phyloP scores from a whole-genome alignment of 2,329 filamentous ascomycete genomes.

The Epichloe sibirici region DNA sequence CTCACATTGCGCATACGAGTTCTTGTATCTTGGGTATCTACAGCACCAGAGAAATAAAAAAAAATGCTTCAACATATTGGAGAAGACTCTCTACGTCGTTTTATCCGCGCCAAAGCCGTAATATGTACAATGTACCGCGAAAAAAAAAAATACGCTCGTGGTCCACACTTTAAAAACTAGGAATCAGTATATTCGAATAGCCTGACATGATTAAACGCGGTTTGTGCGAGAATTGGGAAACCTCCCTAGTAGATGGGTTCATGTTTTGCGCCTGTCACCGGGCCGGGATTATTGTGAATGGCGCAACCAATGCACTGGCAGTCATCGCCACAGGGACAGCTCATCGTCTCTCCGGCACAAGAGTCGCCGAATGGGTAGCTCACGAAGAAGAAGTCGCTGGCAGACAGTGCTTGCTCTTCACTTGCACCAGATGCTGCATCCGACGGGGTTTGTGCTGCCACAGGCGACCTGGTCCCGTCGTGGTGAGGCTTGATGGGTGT shows the following conservation, averaged over 20 bases:
- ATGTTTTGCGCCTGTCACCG: background rate
- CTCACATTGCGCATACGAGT: background rate
- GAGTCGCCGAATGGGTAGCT: constrained; percentile 36
- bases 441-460: constrained; percentile 33
- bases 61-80: background rate
- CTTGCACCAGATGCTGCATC: constrained; percentile 30
- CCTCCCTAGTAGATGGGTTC: background rate
- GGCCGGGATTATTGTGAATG: constrained; percentile 31
- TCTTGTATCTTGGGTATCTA: background rate
- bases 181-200: no score
- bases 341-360: constrained; percentile 36
- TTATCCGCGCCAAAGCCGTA: no score
- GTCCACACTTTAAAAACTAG: no score
- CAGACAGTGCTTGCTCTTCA: constrained; percentile 39
- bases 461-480: constrained; percentile 24
- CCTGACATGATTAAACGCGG: no score
- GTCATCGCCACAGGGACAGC: constrained; percentile 47
- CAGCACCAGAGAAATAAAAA: background rate
- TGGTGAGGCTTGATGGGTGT: constrained; percentile 8
- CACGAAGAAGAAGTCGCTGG: constrained; percentile 48
- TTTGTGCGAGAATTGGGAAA: no score
- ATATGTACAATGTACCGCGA: no score
- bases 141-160: background rate
- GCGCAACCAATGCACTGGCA: constrained; percentile 46
- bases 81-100: no score